These are phyloP conservation scores for Oryza glaberrima DNA, from an alignment of 176 grass and related monocot species.

Conservation along the genomic window DNA sequence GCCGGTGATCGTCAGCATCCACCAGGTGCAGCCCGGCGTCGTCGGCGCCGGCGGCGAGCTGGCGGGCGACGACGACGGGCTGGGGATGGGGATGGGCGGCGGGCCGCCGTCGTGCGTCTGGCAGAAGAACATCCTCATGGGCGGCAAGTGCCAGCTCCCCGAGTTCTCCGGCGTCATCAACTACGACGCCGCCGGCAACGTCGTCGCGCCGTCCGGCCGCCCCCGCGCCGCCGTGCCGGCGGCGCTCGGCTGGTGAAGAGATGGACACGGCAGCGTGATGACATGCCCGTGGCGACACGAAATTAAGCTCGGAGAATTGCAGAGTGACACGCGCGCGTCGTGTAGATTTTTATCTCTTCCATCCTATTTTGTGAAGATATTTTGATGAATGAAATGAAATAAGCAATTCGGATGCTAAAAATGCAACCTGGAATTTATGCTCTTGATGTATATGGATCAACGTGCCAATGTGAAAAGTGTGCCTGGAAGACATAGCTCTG, in stretches of 20 bases:
- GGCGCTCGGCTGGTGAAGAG: conserved; percentile 57
- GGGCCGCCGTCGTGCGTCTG: conserved; percentile 63
- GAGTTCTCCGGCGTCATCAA: conserved; percentile 86
- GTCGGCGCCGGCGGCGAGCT: background rate
- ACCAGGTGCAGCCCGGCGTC: conserved; percentile 70
- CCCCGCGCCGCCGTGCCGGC: conserved; percentile 34
- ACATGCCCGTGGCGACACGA: background rate
- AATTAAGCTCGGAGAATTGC: background rate
- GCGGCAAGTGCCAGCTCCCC: conserved; percentile 91
- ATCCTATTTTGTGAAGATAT: background rate
- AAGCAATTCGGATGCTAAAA: too few species aligned
- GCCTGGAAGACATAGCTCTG: too few species aligned
- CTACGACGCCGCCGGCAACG: conserved; percentile 79
- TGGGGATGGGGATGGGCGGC: too few species aligned
- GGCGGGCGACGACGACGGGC: background rate
- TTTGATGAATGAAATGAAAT: too few species aligned
- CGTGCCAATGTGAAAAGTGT: background rate
- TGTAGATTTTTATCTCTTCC: background rate
- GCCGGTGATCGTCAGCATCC: conserved; percentile 61
- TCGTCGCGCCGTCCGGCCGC: conserved; percentile 53
- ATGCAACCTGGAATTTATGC: too few species aligned
- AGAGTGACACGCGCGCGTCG: background rate
- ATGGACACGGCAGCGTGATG: background rate
- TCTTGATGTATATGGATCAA: too few species aligned
- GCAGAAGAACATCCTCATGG: conserved; percentile 94